Base-by-base conservation (phyloP, 176 grass and related monocot genomes). In the Thalia dealbata region DNA sequence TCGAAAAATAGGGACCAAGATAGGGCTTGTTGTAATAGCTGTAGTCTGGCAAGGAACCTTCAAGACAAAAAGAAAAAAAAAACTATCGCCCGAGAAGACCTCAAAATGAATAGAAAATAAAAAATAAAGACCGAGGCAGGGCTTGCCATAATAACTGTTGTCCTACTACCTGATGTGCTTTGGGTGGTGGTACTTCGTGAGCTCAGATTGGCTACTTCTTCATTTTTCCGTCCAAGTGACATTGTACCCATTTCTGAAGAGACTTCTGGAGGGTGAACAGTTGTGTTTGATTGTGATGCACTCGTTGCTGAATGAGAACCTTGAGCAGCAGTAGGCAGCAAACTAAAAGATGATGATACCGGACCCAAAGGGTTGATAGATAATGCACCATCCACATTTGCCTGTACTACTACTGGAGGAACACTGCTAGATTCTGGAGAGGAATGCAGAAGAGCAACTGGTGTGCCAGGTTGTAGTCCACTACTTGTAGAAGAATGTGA, bases 341-440 rank as follows among this genome's bases (percentile, higher is more conserved):
- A 67, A 82, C 7, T 52, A 50, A 15, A 6, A 35, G 76, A 75
- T 75, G 32, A 38, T 38, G 79, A 82, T 16, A 80, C 65, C 61
- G 82, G 78, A 38, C 64, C 80, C 22, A 69, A 75, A 29, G 66
- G 73, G 67, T 72, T 80, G 0, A n/a, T 68, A 68, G 46, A 32
- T 72, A 88, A 71, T 55, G 77, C 85, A 89, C 67, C 85, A 60
- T 76, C 77, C 72, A 80, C 66, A 77, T 61, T 83, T 71, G 81
- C 72, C 48, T 96, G 89, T 82, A 85, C 75, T 62, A 79, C 74
- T 73, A 92, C 54, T 56, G 87, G 78, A 82, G 84, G 75, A 63
- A 88, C 26, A 81, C 73, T 74, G 83, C 64, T 50, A 85, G 79
- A 58, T 78, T 78, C 84, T 76, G 78, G 64, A 81, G 82, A 81